Evolutionary conservation across 495 filamentous ascomycete genomes (phyloP).

Genomic region (Parmelia sp.): DNA sequence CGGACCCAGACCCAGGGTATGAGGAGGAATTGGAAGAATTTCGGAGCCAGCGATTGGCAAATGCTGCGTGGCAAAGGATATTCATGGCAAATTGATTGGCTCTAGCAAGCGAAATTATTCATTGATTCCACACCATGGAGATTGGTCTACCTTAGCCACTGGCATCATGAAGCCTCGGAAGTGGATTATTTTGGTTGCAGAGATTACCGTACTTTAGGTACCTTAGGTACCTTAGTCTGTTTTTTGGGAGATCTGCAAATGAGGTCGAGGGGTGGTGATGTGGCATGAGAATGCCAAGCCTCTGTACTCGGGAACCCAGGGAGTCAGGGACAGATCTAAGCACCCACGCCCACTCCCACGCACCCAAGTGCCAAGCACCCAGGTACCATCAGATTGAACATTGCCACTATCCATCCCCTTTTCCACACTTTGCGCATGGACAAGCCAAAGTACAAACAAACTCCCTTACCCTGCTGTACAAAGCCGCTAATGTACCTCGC

Average conservation of each 20-base stretch:
- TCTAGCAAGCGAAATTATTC: not conserved
- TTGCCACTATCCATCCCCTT: too few relatives aligned
- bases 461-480: not conserved
- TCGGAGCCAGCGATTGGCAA: not conserved
- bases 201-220: too few relatives aligned
- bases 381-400: too few relatives aligned
- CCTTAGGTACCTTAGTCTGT: too few relatives aligned
- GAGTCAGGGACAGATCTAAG: too few relatives aligned
- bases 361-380: too few relatives aligned
- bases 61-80: not conserved
- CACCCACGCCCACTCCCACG: too few relatives aligned
- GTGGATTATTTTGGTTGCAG: too few relatives aligned
- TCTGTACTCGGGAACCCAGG: too few relatives aligned
- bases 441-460: too few relatives aligned
- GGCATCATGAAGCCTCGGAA: not conserved
- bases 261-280: too few relatives aligned
- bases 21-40: not conserved
- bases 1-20: constrained; percentile 5
- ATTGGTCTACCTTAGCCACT: constrained; percentile 3
- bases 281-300: not conserved
- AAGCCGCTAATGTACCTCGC: constrained; percentile 4
- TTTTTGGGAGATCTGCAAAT: not conserved
- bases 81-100: not conserved
- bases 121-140: not conserved
- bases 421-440: too few relatives aligned